Percentiles rank a stretch among this genome's conserved stretches.
Conservation (phyloP, 2,329 filamentous ascomycete genomes). For the Xylariaceae sp. region DNA sequence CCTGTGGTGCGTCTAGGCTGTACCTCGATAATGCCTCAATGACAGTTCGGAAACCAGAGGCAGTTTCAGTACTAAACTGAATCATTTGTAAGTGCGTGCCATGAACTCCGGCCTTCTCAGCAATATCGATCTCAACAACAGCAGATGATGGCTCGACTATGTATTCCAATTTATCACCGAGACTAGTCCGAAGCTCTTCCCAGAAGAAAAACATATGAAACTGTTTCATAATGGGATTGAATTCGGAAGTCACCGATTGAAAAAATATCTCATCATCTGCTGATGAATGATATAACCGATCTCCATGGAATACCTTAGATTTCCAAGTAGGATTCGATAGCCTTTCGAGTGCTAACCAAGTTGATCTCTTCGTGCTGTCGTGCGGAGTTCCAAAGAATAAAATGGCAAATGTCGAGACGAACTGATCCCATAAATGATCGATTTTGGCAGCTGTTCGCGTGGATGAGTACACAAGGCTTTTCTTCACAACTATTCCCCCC, state of each 20-base stretch:
- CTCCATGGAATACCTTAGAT: slow-evolving; percentile 1
- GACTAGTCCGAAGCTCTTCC: slow-evolving; percentile 21
- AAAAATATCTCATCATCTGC: slow-evolving; percentile 7
- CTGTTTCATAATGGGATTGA: slow-evolving; percentile 7
- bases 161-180: slow-evolving; percentile 13
- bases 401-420: slow-evolving; percentile 21
- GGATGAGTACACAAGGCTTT: slow-evolving; percentile 27
- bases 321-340: slow-evolving; percentile 1
- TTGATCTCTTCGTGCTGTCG: slow-evolving; percentile 4
- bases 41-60: slow-evolving; percentile 17
- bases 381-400: slow-evolving; percentile 13
- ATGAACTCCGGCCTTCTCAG: slow-evolving; percentile 24
- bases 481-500: slow-evolving; percentile 36
- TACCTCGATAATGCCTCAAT: slow-evolving; percentile 23
- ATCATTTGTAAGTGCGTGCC: slow-evolving; percentile 27
- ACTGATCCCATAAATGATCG: slow-evolving; percentile 29
- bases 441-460: slow-evolving; percentile 20
- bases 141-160: slow-evolving; percentile 26
- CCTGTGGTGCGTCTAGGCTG: slow-evolving; percentile 10
- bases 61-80: slow-evolving; percentile 19
- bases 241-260: slow-evolving; percentile 10
- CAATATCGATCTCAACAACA: slow-evolving; percentile 21
- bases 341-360: slow-evolving; percentile 4
- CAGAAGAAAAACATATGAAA: slow-evolving; percentile 18
- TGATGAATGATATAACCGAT: not conserved